A percentile compares a stretch with the other conserved stretches of the same genome.
Evolutionary conservation across 192 early-diverging fungal species (phyloP).

Genomic region (Coemansia sp.): DNA sequence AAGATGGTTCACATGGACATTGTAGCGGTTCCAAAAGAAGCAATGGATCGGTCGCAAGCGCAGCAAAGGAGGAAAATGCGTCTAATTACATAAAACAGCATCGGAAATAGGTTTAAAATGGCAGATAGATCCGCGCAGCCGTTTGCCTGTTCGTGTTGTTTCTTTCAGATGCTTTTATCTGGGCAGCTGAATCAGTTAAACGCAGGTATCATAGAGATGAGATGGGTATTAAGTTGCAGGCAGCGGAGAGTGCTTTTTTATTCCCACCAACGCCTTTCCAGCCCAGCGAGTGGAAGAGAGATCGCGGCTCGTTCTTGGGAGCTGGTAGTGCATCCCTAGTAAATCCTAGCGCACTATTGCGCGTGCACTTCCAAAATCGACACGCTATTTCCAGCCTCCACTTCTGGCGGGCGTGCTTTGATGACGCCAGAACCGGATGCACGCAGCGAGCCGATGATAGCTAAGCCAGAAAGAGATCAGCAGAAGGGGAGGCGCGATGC

Average conservation of each 20-base stretch:
- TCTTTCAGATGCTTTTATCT: too few relatives aligned
- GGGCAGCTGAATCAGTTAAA: too few relatives aligned
- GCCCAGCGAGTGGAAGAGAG: neutral
- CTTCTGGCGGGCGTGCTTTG: too few relatives aligned
- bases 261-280: neutral
- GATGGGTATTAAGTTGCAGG: too few relatives aligned
- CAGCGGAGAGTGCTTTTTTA: neutral
- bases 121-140: too few relatives aligned
- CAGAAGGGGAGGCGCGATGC: neutral
- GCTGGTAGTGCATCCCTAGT: neutral
- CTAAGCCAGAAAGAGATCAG: neutral
- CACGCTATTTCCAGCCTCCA: too few relatives aligned
- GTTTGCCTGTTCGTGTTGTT: too few relatives aligned
- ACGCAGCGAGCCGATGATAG: neutral
- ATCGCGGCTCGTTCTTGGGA: neutral
- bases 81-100: too few relatives aligned
- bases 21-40: neutral
- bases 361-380: neutral
- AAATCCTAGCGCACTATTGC: slow-evolving; percentile 1
- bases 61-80: too few relatives aligned
- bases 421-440: neutral
- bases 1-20: neutral
- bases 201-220: too few relatives aligned
- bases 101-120: too few relatives aligned
- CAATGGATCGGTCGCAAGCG: neutral